Evolutionary conservation across 2,329 filamentous ascomycete genomes (phyloP).

Genomic region (Exserohilum turcica): DNA sequence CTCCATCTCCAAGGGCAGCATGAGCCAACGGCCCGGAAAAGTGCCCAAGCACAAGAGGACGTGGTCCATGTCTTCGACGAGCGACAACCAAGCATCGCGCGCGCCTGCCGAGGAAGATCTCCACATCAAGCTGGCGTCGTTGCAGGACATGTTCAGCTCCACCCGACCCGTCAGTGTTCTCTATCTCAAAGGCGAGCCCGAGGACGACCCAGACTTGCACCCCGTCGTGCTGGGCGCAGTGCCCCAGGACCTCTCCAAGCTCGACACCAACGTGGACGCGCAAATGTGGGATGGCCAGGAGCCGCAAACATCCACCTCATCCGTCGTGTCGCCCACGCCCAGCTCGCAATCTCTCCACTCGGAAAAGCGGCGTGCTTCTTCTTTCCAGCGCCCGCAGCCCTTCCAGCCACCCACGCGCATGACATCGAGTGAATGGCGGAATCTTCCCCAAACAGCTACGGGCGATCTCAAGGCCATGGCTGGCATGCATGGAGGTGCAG

Average conservation of each 20-base stretch:
- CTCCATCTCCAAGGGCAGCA: conserved; percentile 54
- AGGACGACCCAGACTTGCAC: conserved; percentile 78
- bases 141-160: conserved; percentile 89
- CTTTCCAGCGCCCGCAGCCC: conserved; percentile 52
- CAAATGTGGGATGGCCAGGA: conserved; percentile 56
- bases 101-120: conserved; percentile 68
- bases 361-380: conserved; percentile 48
- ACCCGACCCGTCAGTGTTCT: conserved; percentile 78
- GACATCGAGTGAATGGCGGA: conserved; percentile 62
- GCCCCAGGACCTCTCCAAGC: conserved; percentile 62
- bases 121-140: conserved; percentile 74
- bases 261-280: conserved; percentile 51
- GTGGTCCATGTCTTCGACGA: conserved; percentile 86
- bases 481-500: conserved; percentile 52
- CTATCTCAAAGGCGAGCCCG: conserved; percentile 75
- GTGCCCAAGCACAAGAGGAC: conserved; percentile 88
- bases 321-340: conserved; percentile 57
- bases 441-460: conserved; percentile 59
- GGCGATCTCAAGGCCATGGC: conserved; percentile 56
- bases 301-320: conserved; percentile 62
- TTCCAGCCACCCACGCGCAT: conserved; percentile 52
- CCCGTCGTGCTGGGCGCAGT: conserved; percentile 77
- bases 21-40: conserved; percentile 72
- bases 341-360: conserved; percentile 54
- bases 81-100: conserved; percentile 50